Base-by-base conservation (phyloP, 768 basidiomycete genomes). In the Trametes meyenii region DNA sequence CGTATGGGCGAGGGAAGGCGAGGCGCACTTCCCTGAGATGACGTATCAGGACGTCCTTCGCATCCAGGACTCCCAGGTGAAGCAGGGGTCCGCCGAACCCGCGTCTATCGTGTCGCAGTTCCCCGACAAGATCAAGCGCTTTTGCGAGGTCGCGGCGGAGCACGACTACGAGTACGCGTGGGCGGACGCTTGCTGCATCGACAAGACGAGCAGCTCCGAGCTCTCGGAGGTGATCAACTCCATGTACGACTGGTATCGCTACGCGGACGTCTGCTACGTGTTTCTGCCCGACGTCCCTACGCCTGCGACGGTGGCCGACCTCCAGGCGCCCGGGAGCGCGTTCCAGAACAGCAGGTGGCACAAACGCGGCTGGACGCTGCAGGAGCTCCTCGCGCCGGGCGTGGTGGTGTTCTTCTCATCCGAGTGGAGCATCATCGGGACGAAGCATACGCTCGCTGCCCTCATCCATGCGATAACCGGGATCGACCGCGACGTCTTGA, bases 171-270 rank as follows among this genome's bases (percentile, higher is more conserved):
- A 61, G 3, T 50, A 50, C 46, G 53, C 40, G 2, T 61, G 60
- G 60, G 60, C 26, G 13, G 60, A 61, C 49, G 19, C 42, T 2
- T 43, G 39, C 53, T 61, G 60, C 43, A 61, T 61, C 54, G 60
- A 61, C 60, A 42, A 55, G 50, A 33, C 54, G 21, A 61, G 60
- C 49, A 61, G 60, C 49, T 55, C 60, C 1, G 60, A 61, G 49
- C 54, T 61, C 19, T 61, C 60, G n/a, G 60, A 61, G 42, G 54
- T 49, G 11, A 50, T 61, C 46, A 61, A 61, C 54, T 61, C 60
- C 16, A 61, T 61, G 60, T 61, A 44, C 53, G 49, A 56, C 48
- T 61, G 60, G 60, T 61, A 61, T 14, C 60, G 55, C 2, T 61
- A 56, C 35, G 46, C 54, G 1, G 33, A n/a, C 17, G 33, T 50